Evolutionary conservation across 805 yeast genomes (phyloP).

Genomic region (Clavispora carvajalis): DNA sequence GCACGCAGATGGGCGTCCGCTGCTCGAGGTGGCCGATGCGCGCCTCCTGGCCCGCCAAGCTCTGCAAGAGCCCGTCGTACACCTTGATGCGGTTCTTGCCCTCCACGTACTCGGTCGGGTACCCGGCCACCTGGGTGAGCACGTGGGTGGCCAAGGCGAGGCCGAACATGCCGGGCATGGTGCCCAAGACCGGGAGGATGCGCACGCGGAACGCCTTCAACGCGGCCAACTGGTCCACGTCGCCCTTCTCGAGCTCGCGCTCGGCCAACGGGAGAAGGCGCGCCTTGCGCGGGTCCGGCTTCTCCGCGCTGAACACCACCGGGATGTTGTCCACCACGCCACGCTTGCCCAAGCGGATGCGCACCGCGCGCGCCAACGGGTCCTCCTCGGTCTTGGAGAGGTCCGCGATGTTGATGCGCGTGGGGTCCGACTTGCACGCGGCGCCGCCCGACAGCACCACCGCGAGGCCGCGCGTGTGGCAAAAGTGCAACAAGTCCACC

Average conservation of each 20-base stretch:
- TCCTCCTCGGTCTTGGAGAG: slow-evolving; percentile 89
- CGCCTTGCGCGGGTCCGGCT: slow-evolving; percentile 95
- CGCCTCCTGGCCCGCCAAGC: slow-evolving; percentile 81
- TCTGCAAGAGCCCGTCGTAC: slow-evolving; percentile 77
- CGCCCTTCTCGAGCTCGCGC: slow-evolving; percentile 72
- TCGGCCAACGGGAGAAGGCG: slow-evolving; percentile 79
- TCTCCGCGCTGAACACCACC: slow-evolving; percentile 88
- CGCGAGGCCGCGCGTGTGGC: slow-evolving; percentile 54
- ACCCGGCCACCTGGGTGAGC: slow-evolving; percentile 74
- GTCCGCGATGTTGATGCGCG: slow-evolving; percentile 85
- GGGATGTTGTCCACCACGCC: slow-evolving; percentile 78
- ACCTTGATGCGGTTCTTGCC: slow-evolving; percentile 83
- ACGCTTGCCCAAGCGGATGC: slow-evolving; percentile 74
- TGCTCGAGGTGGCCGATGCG: slow-evolving; percentile 70
- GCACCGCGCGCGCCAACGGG: slow-evolving; percentile 80
- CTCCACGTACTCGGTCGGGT: slow-evolving; percentile 85
- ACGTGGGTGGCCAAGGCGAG: slow-evolving; percentile 82
- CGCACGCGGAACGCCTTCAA: slow-evolving; percentile 87
- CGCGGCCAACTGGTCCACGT: slow-evolving; percentile 83
- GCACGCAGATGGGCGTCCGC: slow-evolving; percentile 65
- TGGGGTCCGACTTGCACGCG: slow-evolving; percentile 92
- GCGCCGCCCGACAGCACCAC: slow-evolving; percentile 95
- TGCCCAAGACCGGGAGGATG: slow-evolving; percentile 91
- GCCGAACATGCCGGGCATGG: slow-evolving; percentile 97
- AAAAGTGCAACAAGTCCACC: slow-evolving; percentile 77